A percentile compares a stretch with the other conserved stretches of the same genome.
phyloP scores from a whole-genome alignment of 352 stramenopile species.

The Phytophthora sansomeana region DNA sequence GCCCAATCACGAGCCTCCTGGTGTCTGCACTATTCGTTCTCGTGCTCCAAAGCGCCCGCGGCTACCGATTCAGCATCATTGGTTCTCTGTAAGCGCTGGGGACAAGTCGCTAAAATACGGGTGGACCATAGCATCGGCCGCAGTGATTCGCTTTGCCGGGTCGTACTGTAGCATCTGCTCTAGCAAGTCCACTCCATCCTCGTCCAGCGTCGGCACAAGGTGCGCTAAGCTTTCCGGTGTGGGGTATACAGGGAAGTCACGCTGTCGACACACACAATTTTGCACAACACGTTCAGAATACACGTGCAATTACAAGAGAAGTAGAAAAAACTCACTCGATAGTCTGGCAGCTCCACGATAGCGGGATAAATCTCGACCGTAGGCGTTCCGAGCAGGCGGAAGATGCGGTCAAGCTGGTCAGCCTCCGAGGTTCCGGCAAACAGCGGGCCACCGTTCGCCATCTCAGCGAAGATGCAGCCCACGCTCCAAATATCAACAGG shows the following conservation, averaged over 20 bases:
- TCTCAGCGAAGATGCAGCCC: slow-evolving; percentile 98
- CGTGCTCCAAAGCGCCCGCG: slow-evolving; percentile 18
- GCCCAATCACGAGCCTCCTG: slow-evolving; percentile 18
- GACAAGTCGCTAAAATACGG: slow-evolving; percentile 96
- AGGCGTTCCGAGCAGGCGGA: slow-evolving; percentile 97
- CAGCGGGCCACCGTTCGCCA: slow-evolving; percentile 93
- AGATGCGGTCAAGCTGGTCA: slow-evolving; percentile 98
- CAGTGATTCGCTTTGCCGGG: slow-evolving; percentile 93
- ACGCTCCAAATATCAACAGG: slow-evolving; percentile 99
- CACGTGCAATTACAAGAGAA: neutral
- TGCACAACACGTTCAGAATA: slow-evolving; percentile 9
- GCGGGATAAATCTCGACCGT: slow-evolving; percentile 94
- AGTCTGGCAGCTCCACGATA: slow-evolving; percentile 97
- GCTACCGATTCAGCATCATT: slow-evolving; percentile 32
- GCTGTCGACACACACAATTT: slow-evolving; percentile 41
- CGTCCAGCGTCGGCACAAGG: slow-evolving; percentile 93
- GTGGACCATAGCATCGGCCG: slow-evolving; percentile 96
- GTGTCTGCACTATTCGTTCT: slow-evolving; percentile 23
- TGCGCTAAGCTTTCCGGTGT: slow-evolving; percentile 87
- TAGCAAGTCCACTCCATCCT: slow-evolving; percentile 93
- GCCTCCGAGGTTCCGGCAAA: slow-evolving; percentile 97
- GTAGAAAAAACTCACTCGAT: slow-evolving; percentile 71
- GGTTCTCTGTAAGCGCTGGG: slow-evolving; percentile 69
- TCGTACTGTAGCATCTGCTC: slow-evolving; percentile 92
- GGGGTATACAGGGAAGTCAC: slow-evolving; percentile 93